These are phyloP conservation scores for Alloteropsis angusta DNA, from an alignment of 202 grass and related monocot genomes.

Conservation along the genomic window DNA sequence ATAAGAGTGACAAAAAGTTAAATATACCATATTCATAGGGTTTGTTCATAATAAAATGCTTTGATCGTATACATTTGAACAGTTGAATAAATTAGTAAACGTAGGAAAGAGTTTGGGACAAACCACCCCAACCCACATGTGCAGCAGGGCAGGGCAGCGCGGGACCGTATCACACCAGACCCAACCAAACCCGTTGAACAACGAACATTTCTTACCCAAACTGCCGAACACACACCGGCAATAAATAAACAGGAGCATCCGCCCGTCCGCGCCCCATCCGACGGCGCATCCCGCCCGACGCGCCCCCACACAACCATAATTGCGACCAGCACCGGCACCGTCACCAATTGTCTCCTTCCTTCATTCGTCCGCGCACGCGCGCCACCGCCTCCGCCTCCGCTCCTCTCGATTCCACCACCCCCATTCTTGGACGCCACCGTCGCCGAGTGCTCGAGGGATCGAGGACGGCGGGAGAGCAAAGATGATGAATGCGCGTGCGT, in stretches of 20 bases:
- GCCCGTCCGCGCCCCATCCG: neutral
- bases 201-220: neutral
- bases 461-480: neutral
- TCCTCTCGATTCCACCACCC: neutral
- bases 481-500: slow-evolving; percentile 40
- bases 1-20: too few species aligned
- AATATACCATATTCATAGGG: too few species aligned
- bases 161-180: neutral
- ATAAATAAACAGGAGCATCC: neutral
- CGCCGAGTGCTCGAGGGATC: neutral
- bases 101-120: neutral
- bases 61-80: neutral
- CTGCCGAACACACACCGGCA: neutral
- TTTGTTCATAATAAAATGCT: neutral
- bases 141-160: too few species aligned
- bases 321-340: neutral
- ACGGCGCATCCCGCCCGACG: neutral
- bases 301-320: slow-evolving; percentile 15
- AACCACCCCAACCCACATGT: neutral
- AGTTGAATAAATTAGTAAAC: neutral
- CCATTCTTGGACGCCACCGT: neutral
- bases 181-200: neutral
- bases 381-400: neutral
- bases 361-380: neutral
- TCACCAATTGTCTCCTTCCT: neutral